Percentiles rank a stretch among this genome's conserved stretches.
phyloP scores from a whole-genome alignment of 2,329 filamentous ascomycete genomes.

The Hirsutella rhossiliensis region DNA sequence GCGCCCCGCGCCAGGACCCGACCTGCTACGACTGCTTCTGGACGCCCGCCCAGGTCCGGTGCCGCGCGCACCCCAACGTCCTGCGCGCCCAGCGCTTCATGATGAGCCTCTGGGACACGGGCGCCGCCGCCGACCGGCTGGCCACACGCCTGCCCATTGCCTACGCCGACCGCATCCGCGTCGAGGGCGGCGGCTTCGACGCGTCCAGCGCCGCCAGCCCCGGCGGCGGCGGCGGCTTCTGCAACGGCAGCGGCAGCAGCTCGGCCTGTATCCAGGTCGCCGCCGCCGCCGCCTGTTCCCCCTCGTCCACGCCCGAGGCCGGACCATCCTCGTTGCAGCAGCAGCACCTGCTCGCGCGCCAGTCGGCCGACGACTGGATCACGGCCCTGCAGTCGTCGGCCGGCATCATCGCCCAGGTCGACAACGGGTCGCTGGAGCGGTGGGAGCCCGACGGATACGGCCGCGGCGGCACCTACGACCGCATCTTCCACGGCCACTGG shows the following conservation, averaged over 20 bases:
- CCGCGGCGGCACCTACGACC: slow-evolving; percentile 41
- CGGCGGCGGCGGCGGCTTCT: neutral
- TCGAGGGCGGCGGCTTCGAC: slow-evolving; percentile 36
- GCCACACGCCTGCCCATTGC: slow-evolving; percentile 49
- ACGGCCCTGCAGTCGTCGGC: slow-evolving; percentile 29
- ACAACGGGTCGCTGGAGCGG: slow-evolving; percentile 59
- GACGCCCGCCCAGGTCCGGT: slow-evolving; percentile 57
- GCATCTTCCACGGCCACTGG: slow-evolving; percentile 41
- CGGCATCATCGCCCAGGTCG: slow-evolving; percentile 51
- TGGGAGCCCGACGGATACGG: slow-evolving; percentile 61
- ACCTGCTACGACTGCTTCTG: slow-evolving; percentile 65
- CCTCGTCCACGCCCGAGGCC: neutral
- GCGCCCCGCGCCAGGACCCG: slow-evolving; percentile 32
- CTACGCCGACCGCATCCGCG: slow-evolving; percentile 58
- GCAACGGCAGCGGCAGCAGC: too few species aligned
- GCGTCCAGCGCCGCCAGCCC: neutral
- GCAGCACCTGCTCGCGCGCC: slow-evolving; percentile 6
- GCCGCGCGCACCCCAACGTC: slow-evolving; percentile 54
- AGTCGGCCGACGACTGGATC: slow-evolving; percentile 26
- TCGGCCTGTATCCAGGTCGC: too few species aligned
- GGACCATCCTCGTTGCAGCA: slow-evolving; percentile 1
- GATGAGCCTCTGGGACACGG: slow-evolving; percentile 51
- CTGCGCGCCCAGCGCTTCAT: slow-evolving; percentile 53
- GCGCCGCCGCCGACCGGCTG: slow-evolving; percentile 40
- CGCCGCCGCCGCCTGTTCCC: neutral